Evolutionary conservation across 768 basidiomycete species (phyloP).

Genomic region (Pholiota conissans): DNA sequence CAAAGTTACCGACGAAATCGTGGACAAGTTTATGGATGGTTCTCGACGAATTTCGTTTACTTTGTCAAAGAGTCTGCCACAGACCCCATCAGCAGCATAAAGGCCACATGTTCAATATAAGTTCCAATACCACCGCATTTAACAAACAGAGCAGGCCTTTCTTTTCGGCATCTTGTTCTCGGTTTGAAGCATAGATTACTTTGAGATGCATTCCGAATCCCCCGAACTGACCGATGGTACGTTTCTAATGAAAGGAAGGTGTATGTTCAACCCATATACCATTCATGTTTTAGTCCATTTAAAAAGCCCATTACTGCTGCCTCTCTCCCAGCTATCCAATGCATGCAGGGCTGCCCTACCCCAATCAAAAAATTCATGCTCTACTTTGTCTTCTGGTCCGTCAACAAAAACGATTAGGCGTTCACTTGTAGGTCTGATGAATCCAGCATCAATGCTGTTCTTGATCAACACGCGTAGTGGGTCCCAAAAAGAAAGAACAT

Average conservation of each 20-base stretch:
- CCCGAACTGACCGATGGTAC: too few relatives aligned
- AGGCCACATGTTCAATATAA: neutral
- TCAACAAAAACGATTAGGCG: slow-evolving; percentile 75
- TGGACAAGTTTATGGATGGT: slow-evolving; percentile 79
- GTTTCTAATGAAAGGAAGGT: too few relatives aligned
- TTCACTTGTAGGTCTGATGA: slow-evolving; percentile 66
- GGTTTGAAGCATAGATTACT: too few relatives aligned
- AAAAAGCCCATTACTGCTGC: slow-evolving; percentile 34
- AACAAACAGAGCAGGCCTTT: too few relatives aligned
- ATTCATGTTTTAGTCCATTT: slow-evolving; percentile 36
- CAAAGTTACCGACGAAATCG: slow-evolving; percentile 74
- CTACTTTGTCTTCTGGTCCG: slow-evolving; percentile 51
- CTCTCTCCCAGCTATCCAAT: slow-evolving; percentile 57
- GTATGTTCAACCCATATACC: too few relatives aligned
- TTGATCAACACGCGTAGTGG: slow-evolving; percentile 77
- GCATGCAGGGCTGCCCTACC: slow-evolving; percentile 67
- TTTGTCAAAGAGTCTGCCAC: slow-evolving; percentile 36
- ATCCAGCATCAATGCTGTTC: slow-evolving; percentile 66
- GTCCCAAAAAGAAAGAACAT: slow-evolving; percentile 81
- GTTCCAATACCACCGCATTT: neutral
- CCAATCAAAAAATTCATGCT: slow-evolving; percentile 75
- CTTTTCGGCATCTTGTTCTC: too few relatives aligned
- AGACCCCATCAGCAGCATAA: slow-evolving; percentile 1
- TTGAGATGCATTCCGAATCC: too few relatives aligned
- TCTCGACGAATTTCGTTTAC: slow-evolving; percentile 71